Percentiles rank a stretch among this genome's conserved stretches.
Conservation (phyloP, 2,329 filamentous ascomycete genomes). For the Aurifilum marmelostoma region DNA sequence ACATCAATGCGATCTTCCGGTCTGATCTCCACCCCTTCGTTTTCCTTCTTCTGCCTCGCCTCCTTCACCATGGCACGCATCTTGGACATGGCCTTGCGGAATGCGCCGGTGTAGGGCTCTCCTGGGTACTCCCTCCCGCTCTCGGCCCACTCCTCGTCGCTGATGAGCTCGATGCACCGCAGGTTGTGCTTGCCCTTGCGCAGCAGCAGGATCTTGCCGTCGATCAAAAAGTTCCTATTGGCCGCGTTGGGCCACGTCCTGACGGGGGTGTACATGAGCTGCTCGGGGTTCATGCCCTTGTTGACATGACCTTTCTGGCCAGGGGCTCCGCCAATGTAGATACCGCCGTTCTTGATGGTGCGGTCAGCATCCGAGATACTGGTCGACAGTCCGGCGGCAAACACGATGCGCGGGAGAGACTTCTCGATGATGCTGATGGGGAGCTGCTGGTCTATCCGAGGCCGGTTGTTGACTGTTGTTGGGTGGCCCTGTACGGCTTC, state of each 20-base stretch:
- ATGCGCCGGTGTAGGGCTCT: constrained; percentile 52
- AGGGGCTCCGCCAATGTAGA: constrained; percentile 61
- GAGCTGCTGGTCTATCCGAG: constrained; percentile 59
- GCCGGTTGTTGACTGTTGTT: constrained; percentile 49
- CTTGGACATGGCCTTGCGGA: constrained; percentile 48
- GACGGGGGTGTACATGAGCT: constrained; percentile 64
- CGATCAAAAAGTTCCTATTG: constrained; percentile 63
- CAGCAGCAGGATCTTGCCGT: constrained; percentile 60
- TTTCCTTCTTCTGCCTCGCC: constrained; percentile 10
- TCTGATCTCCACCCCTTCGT: not conserved
- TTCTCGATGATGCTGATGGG: constrained; percentile 56
- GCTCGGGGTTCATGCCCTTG: constrained; percentile 46
- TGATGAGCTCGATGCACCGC: constrained; percentile 62
- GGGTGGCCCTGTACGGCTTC: constrained; percentile 31
- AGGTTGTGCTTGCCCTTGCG: constrained; percentile 68
- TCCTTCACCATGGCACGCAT: constrained; percentile 38
- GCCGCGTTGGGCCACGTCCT: constrained; percentile 61
- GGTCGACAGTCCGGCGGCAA: constrained; percentile 60
- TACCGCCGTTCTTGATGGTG: constrained; percentile 56
- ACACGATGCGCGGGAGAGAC: constrained; percentile 62
- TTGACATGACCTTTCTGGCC: constrained; percentile 37
- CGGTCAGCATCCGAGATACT: constrained; percentile 63
- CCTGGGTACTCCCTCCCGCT: constrained; percentile 58
- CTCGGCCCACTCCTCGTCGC: constrained; percentile 55
- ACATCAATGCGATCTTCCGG: not conserved